Conservation (phyloP, 495 filamentous ascomycete genomes). For the Aspergillus saccharolyticus region DNA sequence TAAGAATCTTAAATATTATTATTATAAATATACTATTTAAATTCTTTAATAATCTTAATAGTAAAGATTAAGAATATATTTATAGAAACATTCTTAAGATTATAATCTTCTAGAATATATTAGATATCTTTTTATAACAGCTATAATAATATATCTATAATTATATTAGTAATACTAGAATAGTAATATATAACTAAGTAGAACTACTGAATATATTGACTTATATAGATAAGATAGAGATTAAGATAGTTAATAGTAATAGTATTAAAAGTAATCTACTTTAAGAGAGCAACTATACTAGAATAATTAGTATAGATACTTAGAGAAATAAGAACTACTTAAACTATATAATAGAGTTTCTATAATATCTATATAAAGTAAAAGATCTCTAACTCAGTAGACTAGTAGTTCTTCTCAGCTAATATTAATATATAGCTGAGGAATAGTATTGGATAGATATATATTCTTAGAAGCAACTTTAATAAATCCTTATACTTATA, state of each 20-base stretch:
- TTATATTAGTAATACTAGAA: not conserved
- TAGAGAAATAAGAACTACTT: not conserved
- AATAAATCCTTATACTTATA: too few species aligned
- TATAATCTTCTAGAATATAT: not conserved
- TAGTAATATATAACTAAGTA: not conserved
- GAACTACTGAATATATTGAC: not conserved
- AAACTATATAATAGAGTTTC: not conserved
- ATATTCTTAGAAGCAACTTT: too few species aligned
- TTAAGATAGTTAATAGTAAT: too few species aligned
- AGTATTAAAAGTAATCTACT: not conserved
- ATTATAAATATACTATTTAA: not conserved
- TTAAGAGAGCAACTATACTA: not conserved
- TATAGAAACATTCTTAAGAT: too few species aligned
- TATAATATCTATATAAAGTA: too few species aligned
- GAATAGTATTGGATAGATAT: too few species aligned
- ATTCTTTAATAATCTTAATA: too few species aligned
- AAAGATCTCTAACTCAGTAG: too few species aligned
- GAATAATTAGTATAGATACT: not conserved
- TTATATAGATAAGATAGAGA: not conserved
- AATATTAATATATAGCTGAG: too few species aligned
- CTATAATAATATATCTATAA: not conserved
- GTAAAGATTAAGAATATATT: too few species aligned
- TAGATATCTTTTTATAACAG: not conserved
- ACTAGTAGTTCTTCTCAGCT: too few species aligned
- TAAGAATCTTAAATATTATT: not conserved